Conservation (phyloP, 1,284 basidiomycete genomes). For the Ceratobasidium papillatum region DNA sequence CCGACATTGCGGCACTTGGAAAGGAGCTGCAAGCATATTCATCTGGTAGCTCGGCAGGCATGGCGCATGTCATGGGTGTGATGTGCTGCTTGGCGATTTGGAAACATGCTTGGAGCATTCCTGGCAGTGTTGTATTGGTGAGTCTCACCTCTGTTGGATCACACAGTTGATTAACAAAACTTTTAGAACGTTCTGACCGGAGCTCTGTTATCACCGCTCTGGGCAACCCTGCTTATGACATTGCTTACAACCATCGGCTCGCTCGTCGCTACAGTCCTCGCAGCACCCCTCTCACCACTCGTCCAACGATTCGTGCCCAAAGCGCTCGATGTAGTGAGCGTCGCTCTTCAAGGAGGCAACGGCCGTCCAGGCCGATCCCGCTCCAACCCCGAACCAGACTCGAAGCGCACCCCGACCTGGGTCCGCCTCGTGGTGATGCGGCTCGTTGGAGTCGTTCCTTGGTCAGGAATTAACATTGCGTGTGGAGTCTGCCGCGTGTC, state of each 20-base stretch:
- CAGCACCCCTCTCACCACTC: constrained; percentile 84
- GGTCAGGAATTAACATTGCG: constrained; percentile 94
- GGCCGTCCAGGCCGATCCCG: constrained; percentile 50
- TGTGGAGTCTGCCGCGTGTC: constrained; percentile 88
- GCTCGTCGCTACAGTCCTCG: constrained; percentile 76
- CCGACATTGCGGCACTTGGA: constrained; percentile 76
- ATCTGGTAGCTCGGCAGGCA: constrained; percentile 63
- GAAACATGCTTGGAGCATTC: constrained; percentile 96
- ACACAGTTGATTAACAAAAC: constrained; percentile 45
- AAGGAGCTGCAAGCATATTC: constrained; percentile 74
- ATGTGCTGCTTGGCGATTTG: constrained; percentile 85
- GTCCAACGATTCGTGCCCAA: constrained; percentile 82
- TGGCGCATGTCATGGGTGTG: constrained; percentile 79
- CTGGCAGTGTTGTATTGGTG: constrained; percentile 89
- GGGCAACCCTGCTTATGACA: constrained; percentile 81
- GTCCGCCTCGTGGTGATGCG: constrained; percentile 84
- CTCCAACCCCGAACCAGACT: constrained; percentile 52
- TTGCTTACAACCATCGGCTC: constrained; percentile 87
- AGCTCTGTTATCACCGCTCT: constrained; percentile 80
- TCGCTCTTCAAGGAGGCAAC: constrained; percentile 65
- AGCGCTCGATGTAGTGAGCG: constrained; percentile 81
- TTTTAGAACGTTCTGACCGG: constrained; percentile 87
- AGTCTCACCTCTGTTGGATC: constrained; percentile 49
- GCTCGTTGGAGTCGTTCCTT: constrained; percentile 88
- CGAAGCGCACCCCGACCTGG: constrained; percentile 70